Evolutionary conservation across 2,329 filamentous ascomycete species (phyloP).

Genomic region (Chaetomium olivaceum): DNA sequence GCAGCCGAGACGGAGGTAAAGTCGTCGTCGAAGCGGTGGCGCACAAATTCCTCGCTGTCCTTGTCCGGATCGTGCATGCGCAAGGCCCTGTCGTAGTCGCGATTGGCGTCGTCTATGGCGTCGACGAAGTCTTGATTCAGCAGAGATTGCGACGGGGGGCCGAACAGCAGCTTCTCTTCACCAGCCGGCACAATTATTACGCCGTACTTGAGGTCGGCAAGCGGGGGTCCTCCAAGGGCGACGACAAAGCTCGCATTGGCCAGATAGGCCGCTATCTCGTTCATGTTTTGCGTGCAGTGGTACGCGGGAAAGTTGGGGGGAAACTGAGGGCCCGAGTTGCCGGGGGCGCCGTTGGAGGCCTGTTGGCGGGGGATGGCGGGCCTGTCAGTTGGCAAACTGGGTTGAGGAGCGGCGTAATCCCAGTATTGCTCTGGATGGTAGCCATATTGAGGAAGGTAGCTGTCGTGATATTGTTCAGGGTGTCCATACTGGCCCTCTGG

Average conservation of each 20-base stretch:
- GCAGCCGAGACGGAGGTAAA: not conserved
- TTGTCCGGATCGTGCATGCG: constrained; percentile 3
- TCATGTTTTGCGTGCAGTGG: constrained; percentile 4
- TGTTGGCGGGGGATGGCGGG: not conserved
- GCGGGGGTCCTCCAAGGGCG: constrained; percentile 1
- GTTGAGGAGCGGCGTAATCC: not conserved
- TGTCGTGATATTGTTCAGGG: too few species aligned
- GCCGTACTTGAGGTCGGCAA: constrained; percentile 15
- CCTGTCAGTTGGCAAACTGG: not conserved
- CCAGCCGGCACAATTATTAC: constrained; percentile 9
- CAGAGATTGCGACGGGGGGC: not conserved
- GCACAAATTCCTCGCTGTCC: constrained; percentile 9
- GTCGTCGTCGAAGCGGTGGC: not conserved
- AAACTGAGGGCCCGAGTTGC: not conserved
- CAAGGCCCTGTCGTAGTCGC: constrained; percentile 2
- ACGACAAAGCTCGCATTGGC: constrained; percentile 8
- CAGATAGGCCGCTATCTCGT: constrained; percentile 7
- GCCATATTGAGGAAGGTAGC: too few species aligned
- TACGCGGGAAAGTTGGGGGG: not conserved
- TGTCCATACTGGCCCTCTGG: too few species aligned
- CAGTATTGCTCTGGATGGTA: not conserved
- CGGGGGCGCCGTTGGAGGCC: not conserved
- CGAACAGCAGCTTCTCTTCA: constrained; percentile 12
- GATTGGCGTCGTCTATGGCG: constrained; percentile 1
- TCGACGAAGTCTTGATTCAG: not conserved